These are phyloP conservation scores for Sclerotinia sclerotiorum DNA, from an alignment of 2,329 filamentous ascomycete species.

Conservation along the genomic window DNA sequence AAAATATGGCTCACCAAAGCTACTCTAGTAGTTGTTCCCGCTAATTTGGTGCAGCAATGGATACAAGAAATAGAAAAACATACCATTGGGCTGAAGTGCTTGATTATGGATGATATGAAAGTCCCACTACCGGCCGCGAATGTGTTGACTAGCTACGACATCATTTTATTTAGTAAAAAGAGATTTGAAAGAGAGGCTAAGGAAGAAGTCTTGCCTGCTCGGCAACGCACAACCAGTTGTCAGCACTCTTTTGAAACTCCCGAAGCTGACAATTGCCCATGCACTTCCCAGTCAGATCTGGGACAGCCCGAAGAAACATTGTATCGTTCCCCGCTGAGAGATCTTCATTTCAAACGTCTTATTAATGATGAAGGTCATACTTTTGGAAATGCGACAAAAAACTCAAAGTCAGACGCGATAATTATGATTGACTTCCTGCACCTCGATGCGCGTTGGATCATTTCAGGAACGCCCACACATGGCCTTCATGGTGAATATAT, in stretches of 20 bases:
- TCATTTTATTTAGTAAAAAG: conserved; percentile 73
- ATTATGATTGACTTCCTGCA: conserved; percentile 54
- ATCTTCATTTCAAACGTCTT: conserved; percentile 80
- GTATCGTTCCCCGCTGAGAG: conserved; percentile 57
- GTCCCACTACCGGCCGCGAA: conserved; percentile 56
- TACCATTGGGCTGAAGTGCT: conserved; percentile 62
- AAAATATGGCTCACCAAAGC: conserved; percentile 64
- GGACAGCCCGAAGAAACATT: conserved; percentile 46
- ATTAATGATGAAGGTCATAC: conserved; percentile 92
- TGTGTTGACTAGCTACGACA: conserved; percentile 65
- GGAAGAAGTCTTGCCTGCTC: conserved; percentile 31
- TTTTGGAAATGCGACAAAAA: conserved; percentile 64
- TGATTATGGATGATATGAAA: conserved; percentile 57
- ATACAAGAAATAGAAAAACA: conserved; percentile 77
- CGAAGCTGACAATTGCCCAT: neutral
- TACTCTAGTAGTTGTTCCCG: conserved; percentile 77
- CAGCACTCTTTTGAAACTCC: neutral
- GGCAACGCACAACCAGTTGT: neutral
- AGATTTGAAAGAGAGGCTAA: conserved; percentile 64
- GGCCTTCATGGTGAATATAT: conserved; percentile 73
- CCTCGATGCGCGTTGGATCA: conserved; percentile 78
- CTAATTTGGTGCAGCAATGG: conserved; percentile 86
- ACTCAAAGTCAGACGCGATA: conserved; percentile 56
- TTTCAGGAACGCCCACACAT: conserved; percentile 85
- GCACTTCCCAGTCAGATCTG: conserved; percentile 35